Evolutionary conservation across 306 rosid genomes (phyloP).

Genomic region (Vicia faba): DNA sequence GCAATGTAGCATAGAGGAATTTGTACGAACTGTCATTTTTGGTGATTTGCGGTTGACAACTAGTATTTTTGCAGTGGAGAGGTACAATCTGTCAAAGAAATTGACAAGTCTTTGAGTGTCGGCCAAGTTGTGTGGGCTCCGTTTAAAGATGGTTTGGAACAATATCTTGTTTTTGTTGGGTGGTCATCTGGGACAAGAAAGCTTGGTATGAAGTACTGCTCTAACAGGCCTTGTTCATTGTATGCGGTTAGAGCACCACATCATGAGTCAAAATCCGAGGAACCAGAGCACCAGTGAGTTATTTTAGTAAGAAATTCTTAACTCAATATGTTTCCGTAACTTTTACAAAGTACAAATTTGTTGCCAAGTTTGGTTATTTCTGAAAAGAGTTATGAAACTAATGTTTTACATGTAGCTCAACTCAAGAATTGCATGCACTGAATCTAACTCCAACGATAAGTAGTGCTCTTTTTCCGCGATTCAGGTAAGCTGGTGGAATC

Average conservation of each 20-base stretch:
- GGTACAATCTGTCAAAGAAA: constrained; percentile 64
- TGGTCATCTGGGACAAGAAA: constrained; percentile 73
- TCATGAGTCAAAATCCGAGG: constrained; percentile 47
- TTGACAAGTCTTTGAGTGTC: constrained; percentile 66
- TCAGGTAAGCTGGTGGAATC: constrained; percentile 57
- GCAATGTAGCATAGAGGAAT: not conserved
- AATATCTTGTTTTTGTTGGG: constrained; percentile 79
- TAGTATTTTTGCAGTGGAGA: constrained; percentile 63
- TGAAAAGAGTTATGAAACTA: constrained; percentile 20
- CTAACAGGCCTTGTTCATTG: constrained; percentile 79
- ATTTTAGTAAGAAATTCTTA: constrained; percentile 31
- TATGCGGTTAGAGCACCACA: constrained; percentile 57
- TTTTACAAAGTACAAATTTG: constrained; percentile 1
- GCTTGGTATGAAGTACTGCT: constrained; percentile 85
- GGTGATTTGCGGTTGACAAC: not conserved
- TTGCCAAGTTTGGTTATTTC: constrained; percentile 24
- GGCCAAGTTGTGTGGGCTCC: constrained; percentile 97
- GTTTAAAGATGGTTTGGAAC: constrained; percentile 45
- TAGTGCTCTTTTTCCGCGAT: constrained; percentile 77
- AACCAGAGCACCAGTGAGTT: constrained; percentile 58
- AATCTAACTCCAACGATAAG: constrained; percentile 70
- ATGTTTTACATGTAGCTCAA: constrained; percentile 51
- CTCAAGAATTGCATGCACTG: constrained; percentile 43
- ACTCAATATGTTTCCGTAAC: not conserved
- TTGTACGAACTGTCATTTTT: not conserved